Evolutionary conservation across 2,329 filamentous ascomycete species (phyloP).

Genomic region (Penicillium freii): DNA sequence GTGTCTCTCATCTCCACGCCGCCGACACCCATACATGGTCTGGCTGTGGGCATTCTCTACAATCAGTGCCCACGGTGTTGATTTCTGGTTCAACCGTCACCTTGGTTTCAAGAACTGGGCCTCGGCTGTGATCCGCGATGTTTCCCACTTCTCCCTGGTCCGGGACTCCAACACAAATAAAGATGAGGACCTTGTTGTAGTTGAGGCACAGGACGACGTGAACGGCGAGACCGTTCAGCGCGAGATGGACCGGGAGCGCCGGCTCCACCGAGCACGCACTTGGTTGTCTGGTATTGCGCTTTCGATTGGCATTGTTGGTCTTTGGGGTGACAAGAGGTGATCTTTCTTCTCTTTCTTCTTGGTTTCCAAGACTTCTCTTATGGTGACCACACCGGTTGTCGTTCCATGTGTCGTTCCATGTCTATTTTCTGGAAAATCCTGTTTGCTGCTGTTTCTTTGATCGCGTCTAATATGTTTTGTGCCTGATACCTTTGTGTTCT

Average conservation of each 20-base stretch:
- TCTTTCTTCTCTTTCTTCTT: neutral
- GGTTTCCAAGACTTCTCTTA: neutral
- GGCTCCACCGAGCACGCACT: constrained; percentile 38
- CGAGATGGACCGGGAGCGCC: constrained; percentile 45
- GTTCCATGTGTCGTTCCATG: constrained; percentile 1
- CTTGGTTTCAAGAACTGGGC: constrained; percentile 47
- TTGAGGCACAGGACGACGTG: constrained; percentile 40
- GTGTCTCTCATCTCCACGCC: constrained; percentile 67
- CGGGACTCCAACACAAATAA: constrained; percentile 26
- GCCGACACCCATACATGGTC: constrained; percentile 83
- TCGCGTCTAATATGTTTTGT: neutral
- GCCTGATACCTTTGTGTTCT: constrained; percentile 4
- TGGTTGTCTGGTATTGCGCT: constrained; percentile 44
- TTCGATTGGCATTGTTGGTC: constrained; percentile 48
- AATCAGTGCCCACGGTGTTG: constrained; percentile 53
- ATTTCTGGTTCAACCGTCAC: constrained; percentile 70
- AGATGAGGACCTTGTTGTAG: constrained; percentile 40
- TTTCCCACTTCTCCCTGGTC: constrained; percentile 20
- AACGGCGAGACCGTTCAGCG: constrained; percentile 48
- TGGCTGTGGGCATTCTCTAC: constrained; percentile 71
- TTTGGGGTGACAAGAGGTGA: constrained; percentile 47
- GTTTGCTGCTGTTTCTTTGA: neutral
- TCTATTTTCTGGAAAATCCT: neutral
- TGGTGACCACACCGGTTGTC: constrained; percentile 11
- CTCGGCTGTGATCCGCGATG: constrained; percentile 45